Evolutionary conservation across 192 early-diverging fungal species (phyloP).

Genomic region (Linnemannia zychae): DNA sequence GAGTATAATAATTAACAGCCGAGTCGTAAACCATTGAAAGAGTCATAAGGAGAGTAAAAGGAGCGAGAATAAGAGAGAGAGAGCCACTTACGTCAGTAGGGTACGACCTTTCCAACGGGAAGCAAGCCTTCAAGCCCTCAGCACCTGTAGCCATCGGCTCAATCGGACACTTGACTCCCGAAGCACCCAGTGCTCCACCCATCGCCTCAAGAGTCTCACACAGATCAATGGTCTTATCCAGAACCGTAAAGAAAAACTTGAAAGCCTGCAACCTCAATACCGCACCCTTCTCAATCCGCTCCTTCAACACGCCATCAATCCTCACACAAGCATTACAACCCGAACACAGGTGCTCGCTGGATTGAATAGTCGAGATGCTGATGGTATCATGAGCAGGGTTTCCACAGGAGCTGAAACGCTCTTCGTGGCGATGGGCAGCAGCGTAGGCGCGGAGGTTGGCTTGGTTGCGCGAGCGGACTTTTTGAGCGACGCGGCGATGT

Average conservation of each 20-base stretch:
- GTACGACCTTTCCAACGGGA: slow-evolving; percentile 3
- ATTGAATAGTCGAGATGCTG: background rate
- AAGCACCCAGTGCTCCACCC: background rate
- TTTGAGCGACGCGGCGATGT: background rate
- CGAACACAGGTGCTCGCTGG: slow-evolving; percentile 12
- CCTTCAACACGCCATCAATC: background rate
- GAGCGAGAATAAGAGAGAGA: background rate
- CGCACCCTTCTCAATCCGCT: slow-evolving; percentile 7
- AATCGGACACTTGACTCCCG: slow-evolving; percentile 17
- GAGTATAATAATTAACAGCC: background rate
- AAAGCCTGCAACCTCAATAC: background rate
- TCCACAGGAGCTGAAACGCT: slow-evolving; percentile 19
- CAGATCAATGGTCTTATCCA: slow-evolving; percentile 21
- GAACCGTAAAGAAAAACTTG: slow-evolving; percentile 18
- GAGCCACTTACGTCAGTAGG: slow-evolving; percentile 16
- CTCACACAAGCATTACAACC: slow-evolving; percentile 23
- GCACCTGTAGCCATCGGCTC: background rate
- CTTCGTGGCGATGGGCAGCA: background rate
- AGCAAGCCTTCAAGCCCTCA: slow-evolving; percentile 12
- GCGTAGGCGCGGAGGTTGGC: background rate
- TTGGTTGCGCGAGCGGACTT: background rate
- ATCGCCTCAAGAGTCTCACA: slow-evolving; percentile 1
- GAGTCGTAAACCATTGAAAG: background rate
- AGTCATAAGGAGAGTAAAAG: background rate
- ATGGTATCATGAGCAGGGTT: background rate